Percentiles rank a stretch among this genome's conserved stretches.
These are phyloP conservation scores for Diaporthe caulivora DNA, from an alignment of 2,329 filamentous ascomycete genomes.

Conservation along the genomic window DNA sequence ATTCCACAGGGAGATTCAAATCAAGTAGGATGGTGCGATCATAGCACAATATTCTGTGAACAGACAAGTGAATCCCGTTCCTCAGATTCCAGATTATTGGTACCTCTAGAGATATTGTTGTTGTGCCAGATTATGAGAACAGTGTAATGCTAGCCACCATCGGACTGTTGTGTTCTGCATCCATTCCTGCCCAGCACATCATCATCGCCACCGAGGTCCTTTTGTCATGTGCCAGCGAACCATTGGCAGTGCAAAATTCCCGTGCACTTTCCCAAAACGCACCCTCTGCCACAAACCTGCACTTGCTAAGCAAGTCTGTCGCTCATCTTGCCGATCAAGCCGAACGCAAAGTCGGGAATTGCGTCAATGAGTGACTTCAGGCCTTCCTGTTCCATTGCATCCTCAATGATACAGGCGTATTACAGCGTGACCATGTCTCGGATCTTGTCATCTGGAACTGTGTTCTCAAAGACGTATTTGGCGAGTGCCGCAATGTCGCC, in stretches of 20 bases:
- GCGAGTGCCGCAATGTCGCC: slow-evolving; percentile 28
- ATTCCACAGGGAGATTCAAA: not conserved
- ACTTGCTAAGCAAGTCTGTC: slow-evolving; percentile 17
- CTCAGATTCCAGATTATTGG: no score
- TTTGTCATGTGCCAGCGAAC: not conserved
- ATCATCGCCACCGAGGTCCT: no score
- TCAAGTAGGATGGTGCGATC: no score
- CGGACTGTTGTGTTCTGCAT: not conserved
- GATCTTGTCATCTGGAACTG: slow-evolving; percentile 30
- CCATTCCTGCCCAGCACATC: no score
- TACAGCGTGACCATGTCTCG: slow-evolving; percentile 35
- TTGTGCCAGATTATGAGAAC: not conserved
- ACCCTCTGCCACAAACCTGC: no score
- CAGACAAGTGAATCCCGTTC: no score
- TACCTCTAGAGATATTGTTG: no score
- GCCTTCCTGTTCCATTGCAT: slow-evolving; percentile 28
- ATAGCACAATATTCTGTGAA: accelerated
- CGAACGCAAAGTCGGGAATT: slow-evolving; percentile 27
- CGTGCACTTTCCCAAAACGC: no score
- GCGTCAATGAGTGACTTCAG: slow-evolving; percentile 26
- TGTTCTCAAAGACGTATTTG: slow-evolving; percentile 37
- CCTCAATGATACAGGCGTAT: slow-evolving; percentile 38
- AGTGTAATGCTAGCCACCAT: no score
- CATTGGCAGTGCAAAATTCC: no score
- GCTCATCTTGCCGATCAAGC: slow-evolving; percentile 24